Percentiles rank a stretch among this genome's conserved stretches.
These are phyloP conservation scores for Psilocybe tampanensis DNA, from an alignment of 768 basidiomycete species.

Conservation along the genomic window DNA sequence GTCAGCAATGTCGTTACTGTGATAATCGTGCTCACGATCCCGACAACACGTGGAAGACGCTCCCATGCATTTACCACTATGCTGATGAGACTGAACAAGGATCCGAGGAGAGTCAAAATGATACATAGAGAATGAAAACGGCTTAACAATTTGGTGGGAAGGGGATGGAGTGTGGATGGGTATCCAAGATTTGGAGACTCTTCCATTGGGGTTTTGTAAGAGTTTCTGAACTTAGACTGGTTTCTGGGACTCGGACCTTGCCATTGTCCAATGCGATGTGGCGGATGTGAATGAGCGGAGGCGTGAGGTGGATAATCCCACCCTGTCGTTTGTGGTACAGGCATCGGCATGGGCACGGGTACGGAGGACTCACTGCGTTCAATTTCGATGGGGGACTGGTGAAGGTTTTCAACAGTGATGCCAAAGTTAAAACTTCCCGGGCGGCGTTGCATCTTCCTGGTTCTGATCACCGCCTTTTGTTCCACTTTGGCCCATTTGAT, in stretches of 20 bases:
- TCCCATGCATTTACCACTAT: neutral
- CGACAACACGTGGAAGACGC: neutral
- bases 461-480: neutral
- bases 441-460: neutral
- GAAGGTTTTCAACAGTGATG: neutral
- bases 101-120: neutral
- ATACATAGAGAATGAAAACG: neutral
- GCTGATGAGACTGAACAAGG: neutral
- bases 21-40: neutral
- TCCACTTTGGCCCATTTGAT: constrained; percentile 1
- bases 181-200: neutral
- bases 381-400: neutral
- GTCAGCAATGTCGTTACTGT: neutral
- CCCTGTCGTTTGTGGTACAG: neutral
- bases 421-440: neutral
- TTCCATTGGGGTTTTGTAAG: neutral
- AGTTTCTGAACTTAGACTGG: neutral
- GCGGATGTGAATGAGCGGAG: neutral
- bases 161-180: neutral
- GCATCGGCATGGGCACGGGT: neutral
- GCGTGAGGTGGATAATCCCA: neutral
- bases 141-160: neutral
- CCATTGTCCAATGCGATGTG: neutral
- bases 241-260: neutral
- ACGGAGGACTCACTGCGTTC: neutral